Conservation (phyloP, 148 eudicot genomes). For the Vaccinium darrowii region DNA sequence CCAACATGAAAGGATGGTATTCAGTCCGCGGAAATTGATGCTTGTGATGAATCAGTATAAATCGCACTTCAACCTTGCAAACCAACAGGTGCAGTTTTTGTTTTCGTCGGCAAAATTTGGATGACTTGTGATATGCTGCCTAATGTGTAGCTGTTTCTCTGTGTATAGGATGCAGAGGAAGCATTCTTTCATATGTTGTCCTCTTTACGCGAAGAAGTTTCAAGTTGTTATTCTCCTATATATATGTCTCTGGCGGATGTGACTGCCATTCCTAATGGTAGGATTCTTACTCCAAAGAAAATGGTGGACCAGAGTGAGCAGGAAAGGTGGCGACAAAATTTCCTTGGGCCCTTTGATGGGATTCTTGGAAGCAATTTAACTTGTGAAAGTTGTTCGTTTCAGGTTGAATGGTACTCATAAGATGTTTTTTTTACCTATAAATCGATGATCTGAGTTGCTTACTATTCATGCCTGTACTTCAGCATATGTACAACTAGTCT, state of each 20-base stretch:
- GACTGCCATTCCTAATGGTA: slow-evolving; percentile 38
- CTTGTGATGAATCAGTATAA: slow-evolving; percentile 59
- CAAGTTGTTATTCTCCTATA: slow-evolving; percentile 49
- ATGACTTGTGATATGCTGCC: slow-evolving; percentile 7
- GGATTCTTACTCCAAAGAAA: slow-evolving; percentile 41
- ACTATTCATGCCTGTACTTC: not conserved
- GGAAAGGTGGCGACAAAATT: slow-evolving; percentile 63
- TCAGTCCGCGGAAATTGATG: slow-evolving; percentile 74
- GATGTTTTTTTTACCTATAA: not conserved
- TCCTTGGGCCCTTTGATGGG: slow-evolving; percentile 90
- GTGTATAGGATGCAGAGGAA: slow-evolving; percentile 88
- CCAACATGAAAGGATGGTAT: slow-evolving; percentile 41
- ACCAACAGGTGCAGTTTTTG: slow-evolving; percentile 61
- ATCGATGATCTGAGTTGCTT: not conserved
- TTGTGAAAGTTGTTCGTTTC: slow-evolving; percentile 83
- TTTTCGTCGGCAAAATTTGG: not conserved
- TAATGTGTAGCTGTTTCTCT: slow-evolving; percentile 17
- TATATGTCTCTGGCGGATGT: slow-evolving; percentile 60
- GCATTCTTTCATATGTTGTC: slow-evolving; percentile 83
- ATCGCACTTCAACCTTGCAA: slow-evolving; percentile 63
- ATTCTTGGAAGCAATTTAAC: slow-evolving; percentile 66
- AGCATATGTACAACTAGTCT: not conserved
- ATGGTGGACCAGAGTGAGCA: slow-evolving; percentile 37
- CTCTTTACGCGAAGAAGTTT: slow-evolving; percentile 80
- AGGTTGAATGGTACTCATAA: slow-evolving; percentile 62